Base-by-base conservation (phyloP, 495 filamentous ascomycete species). In the Annulohypoxylon nitens region DNA sequence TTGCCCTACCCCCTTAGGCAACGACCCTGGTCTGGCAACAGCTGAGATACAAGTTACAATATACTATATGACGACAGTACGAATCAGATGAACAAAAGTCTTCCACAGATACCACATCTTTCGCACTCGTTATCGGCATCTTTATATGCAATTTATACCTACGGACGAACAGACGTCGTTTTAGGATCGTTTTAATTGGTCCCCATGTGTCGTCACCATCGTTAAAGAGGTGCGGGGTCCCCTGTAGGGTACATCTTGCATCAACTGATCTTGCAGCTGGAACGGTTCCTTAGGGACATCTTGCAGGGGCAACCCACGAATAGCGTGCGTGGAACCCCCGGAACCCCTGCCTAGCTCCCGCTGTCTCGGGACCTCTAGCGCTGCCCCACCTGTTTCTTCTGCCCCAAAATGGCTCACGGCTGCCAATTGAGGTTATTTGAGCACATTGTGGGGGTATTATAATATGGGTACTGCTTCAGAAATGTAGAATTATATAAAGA, bases 361-460 rank as follows among this genome's bases (percentile, higher is more conserved):
- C 45, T 66, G 47, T 47, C 10, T 34, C 33, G 69, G 69, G 55
- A 20, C 57, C 36, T 54, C 53, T 61, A 66, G 60, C 20, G 55
- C 57, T 58, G 10, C 53, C 11, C 50, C 58, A 60, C 30, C 20
- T 34, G 41, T 41, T 26, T 45, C 67, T 69, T 69, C 50, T 55
- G 14, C 18, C 18, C 18, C 43, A 61, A 4, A 53, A 54, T 69
- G 61, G 60, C 20, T 57, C 33, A 11, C 9, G 23, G 23, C 48
- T 62, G 41, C 67, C 53, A 43, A 59, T 76, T 81, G 83, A 81
- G 83, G 69, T 78, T 73, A 77, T 86, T 86, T 86, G 84, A 86
- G 84, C 84, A 86, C 76, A 63, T 85, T 86, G 80, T 63, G 48
- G 61, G 26, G 48, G 61, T 18, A 47, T 37, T 57, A 12, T 4